phyloP scores from a whole-genome alignment of 768 basidiomycete species.

The Panaeolus cyanescens region DNA sequence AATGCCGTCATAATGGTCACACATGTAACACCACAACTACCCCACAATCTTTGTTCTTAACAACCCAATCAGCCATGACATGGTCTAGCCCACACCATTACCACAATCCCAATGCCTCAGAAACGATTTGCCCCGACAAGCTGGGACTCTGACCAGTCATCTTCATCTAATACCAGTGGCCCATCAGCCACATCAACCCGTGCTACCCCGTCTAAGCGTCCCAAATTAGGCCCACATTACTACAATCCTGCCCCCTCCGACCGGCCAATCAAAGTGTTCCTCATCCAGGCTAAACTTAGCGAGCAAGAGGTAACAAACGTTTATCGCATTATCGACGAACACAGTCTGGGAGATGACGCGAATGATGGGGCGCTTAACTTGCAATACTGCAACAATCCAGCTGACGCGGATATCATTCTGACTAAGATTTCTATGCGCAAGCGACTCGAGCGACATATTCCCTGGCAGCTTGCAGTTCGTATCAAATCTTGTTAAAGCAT shows the following conservation, averaged over 20 bases:
- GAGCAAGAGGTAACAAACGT: slow-evolving; percentile 35
- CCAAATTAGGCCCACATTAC: neutral
- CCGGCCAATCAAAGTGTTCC: slow-evolving; percentile 26
- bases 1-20: neutral
- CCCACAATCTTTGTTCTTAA: neutral
- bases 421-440: slow-evolving; percentile 67
- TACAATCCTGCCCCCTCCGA: neutral
- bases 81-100: neutral
- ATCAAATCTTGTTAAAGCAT: neutral
- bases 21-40: neutral
- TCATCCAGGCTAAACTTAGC: slow-evolving; percentile 42
- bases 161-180: neutral
- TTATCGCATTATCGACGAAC: slow-evolving; percentile 31
- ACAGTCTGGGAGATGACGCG: neutral
- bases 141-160: neutral
- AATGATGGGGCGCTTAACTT: slow-evolving; percentile 13
- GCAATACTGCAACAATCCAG: slow-evolving; percentile 38
- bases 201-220: neutral
- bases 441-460: slow-evolving; percentile 69
- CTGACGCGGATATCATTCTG: slow-evolving; percentile 65
- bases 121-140: neutral
- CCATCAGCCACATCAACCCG: neutral
- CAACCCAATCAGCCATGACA: neutral
- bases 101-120: neutral
- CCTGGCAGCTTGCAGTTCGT: slow-evolving; percentile 66